Conservation (phyloP, 192 early-diverging fungal species). For the Mortierella antarctica region DNA sequence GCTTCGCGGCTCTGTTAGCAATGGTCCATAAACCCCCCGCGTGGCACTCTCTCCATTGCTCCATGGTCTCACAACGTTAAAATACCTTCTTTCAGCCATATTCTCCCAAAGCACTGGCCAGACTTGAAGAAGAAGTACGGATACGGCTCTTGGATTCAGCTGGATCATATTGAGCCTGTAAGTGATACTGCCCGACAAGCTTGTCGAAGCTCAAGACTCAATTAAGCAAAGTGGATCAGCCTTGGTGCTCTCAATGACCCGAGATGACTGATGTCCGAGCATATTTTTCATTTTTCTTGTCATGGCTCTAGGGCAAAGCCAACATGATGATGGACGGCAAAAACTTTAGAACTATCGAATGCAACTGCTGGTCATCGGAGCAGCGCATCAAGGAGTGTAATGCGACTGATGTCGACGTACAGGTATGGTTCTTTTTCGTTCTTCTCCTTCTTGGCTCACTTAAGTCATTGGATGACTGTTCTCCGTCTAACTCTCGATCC, state of each 20-base stretch:
- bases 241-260: background rate
- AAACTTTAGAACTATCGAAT: slow-evolving; percentile 71
- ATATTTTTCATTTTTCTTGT: background rate
- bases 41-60: background rate
- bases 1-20: background rate
- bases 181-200: slow-evolving; percentile 10
- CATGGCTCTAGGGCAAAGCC: slow-evolving; percentile 60
- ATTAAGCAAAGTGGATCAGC: background rate
- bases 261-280: background rate
- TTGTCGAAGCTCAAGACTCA: slow-evolving; percentile 2
- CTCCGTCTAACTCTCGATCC: background rate
- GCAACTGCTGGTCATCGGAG: slow-evolving; percentile 77
- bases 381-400: slow-evolving; percentile 68
- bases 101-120: slow-evolving; percentile 70
- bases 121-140: slow-evolving; percentile 72
- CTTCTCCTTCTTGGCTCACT: background rate
- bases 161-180: slow-evolving; percentile 55
- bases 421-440: slow-evolving; percentile 36
- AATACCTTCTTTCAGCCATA: slow-evolving; percentile 58
- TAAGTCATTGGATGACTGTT: background rate
- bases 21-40: background rate
- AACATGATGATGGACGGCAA: slow-evolving; percentile 77
- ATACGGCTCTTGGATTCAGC: slow-evolving; percentile 62
- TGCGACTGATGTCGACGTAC: slow-evolving; percentile 63
- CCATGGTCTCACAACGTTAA: background rate